phyloP scores from a whole-genome alignment of 1,284 basidiomycete genomes.

The Cyathus pygmaeus region DNA sequence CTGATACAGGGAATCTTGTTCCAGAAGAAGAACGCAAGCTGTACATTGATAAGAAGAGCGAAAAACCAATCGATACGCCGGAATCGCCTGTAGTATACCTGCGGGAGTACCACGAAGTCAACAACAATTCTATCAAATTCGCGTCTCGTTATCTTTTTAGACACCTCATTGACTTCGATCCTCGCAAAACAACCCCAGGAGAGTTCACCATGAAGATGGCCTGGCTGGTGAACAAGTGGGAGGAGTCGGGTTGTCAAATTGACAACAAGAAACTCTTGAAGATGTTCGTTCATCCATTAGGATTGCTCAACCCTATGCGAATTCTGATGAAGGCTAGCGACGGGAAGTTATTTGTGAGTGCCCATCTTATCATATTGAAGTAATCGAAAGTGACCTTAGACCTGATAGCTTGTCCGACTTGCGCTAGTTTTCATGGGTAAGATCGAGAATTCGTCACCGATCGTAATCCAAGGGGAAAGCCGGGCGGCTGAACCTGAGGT shows the following conservation, averaged over 20 bases:
- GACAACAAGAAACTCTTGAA: background rate
- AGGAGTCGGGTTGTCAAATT: background rate
- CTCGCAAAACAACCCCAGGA: background rate
- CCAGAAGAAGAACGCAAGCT: background rate
- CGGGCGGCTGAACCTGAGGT: too few species aligned
- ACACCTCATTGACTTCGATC: background rate
- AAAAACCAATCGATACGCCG: too few species aligned
- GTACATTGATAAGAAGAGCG: background rate
- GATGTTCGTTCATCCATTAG: background rate
- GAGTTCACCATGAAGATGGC: background rate
- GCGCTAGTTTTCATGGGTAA: background rate
- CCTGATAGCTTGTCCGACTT: background rate
- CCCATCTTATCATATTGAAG: too few species aligned
- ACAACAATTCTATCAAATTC: slow-evolving; percentile 4
- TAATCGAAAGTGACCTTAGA: too few species aligned
- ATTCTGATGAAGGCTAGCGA: background rate
- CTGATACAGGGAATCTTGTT: too few species aligned
- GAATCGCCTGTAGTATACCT: background rate
- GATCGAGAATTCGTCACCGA: background rate
- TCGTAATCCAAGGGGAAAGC: too few species aligned
- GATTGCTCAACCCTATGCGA: background rate
- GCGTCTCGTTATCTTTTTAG: background rate
- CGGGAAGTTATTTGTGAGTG: background rate
- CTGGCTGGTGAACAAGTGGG: slow-evolving; percentile 2
- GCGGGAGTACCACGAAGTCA: background rate